phyloP scores from a whole-genome alignment of 2,329 filamentous ascomycete species.

The Malbranchea cinnamomea region DNA sequence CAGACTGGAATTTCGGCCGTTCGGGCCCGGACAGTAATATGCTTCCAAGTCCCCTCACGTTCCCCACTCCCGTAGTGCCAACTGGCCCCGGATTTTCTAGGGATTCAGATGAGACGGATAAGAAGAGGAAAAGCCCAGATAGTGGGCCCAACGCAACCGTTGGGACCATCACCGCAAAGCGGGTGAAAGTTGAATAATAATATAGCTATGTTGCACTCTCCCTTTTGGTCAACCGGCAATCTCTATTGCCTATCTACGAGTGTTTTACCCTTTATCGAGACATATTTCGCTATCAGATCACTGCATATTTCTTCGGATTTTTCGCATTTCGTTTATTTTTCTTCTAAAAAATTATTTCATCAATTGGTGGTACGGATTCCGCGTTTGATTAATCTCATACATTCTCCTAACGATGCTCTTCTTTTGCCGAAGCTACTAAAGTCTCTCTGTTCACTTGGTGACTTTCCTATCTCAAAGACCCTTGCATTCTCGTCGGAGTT shows the following conservation, averaged over 20 bases:
- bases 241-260: background rate
- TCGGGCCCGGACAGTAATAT: constrained; percentile 61
- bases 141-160: constrained; percentile 18
- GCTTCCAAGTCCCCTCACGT: constrained; percentile 80
- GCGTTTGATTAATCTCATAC: too few relatives aligned
- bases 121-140: constrained; percentile 31
- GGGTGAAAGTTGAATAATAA: constrained; percentile 19
- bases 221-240: background rate
- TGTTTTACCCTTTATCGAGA: too few relatives aligned
- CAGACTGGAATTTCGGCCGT: constrained; percentile 65
- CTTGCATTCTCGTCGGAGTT: too few relatives aligned
- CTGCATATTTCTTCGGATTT: too few relatives aligned
- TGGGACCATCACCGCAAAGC: constrained; percentile 17
- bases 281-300: background rate
- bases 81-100: constrained; percentile 26
- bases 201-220: background rate
- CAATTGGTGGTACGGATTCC: too few relatives aligned
- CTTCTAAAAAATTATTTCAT: too few relatives aligned
- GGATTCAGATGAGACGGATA: constrained; percentile 28
- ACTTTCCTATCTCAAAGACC: too few relatives aligned
- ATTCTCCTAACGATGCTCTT: too few relatives aligned
- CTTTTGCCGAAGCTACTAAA: too few relatives aligned
- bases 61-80: constrained; percentile 56
- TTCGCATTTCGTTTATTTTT: background rate
- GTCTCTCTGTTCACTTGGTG: too few relatives aligned